Percentiles rank a stretch among this genome's conserved stretches.
Conservation (phyloP, 1,284 basidiomycete genomes). For the Papiliotrema flavescens region DNA sequence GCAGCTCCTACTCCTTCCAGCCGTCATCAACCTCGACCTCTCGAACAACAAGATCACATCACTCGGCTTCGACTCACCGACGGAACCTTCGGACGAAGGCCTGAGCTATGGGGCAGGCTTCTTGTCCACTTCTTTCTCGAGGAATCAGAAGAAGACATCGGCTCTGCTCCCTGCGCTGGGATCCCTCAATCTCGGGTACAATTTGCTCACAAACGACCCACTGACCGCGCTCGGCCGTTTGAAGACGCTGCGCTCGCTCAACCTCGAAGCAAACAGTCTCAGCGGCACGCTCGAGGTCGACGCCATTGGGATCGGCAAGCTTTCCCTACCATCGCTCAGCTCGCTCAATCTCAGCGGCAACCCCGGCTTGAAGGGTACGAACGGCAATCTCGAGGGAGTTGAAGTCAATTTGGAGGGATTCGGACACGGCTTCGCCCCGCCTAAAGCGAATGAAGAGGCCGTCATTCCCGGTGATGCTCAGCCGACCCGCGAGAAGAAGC, state of each 20-base stretch:
- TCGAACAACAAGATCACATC: slow-evolving; percentile 38
- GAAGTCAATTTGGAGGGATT: slow-evolving; percentile 33
- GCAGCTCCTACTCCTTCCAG: slow-evolving; percentile 39
- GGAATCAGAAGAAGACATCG: slow-evolving; percentile 20
- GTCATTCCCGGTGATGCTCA: not conserved
- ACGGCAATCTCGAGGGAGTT: slow-evolving; percentile 28
- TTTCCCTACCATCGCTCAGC: slow-evolving; percentile 12
- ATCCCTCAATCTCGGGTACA: slow-evolving; percentile 36
- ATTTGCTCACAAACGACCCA: slow-evolving; percentile 23
- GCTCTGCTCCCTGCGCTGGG: slow-evolving; percentile 30
- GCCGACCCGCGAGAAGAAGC: slow-evolving; percentile 2
- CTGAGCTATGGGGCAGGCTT: slow-evolving; percentile 43
- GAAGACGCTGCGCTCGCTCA: slow-evolving; percentile 24
- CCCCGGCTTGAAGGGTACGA: slow-evolving; percentile 6
- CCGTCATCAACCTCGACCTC: slow-evolving; percentile 39
- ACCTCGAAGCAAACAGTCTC: slow-evolving; percentile 33
- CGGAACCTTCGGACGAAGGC: slow-evolving; percentile 40
- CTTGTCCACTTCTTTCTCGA: slow-evolving; percentile 38
- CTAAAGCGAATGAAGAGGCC: not conserved
- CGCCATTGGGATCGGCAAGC: slow-evolving; percentile 7
- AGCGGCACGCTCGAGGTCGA: slow-evolving; percentile 24
- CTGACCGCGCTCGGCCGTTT: slow-evolving; percentile 15
- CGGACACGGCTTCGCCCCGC: not conserved
- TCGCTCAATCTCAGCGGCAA: slow-evolving; percentile 16
- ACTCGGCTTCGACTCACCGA: slow-evolving; percentile 33